Conservation (phyloP, 805 yeast species). For the Candida orba region DNA sequence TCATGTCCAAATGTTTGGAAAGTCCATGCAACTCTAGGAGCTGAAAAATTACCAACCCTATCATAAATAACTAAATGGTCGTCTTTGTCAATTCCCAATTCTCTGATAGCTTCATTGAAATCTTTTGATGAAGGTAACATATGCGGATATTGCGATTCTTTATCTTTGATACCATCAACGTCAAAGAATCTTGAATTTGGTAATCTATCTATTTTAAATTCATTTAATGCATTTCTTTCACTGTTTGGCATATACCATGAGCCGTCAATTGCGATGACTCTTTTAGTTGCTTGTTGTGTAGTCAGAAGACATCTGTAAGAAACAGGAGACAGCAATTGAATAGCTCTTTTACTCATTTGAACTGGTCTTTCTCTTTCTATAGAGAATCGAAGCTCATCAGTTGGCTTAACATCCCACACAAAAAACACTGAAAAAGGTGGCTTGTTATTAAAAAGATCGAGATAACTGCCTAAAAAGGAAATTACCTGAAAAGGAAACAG, state of each 20-base stretch:
- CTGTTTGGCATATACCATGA: slow-evolving; percentile 89
- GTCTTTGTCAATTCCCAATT: slow-evolving; percentile 46
- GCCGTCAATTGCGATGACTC: slow-evolving; percentile 66
- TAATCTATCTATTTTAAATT: slow-evolving; percentile 52
- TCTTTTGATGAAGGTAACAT: slow-evolving; percentile 67
- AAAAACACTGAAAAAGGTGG: background rate
- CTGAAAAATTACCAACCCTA: slow-evolving; percentile 73
- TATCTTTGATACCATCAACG: slow-evolving; percentile 61
- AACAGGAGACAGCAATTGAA: slow-evolving; percentile 19
- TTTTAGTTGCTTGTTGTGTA: slow-evolving; percentile 11
- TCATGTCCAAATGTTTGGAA: slow-evolving; percentile 73
- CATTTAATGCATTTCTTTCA: slow-evolving; percentile 50
- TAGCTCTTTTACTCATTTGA: slow-evolving; percentile 21
- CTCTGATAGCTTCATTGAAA: slow-evolving; percentile 46
- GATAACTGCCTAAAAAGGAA: background rate
- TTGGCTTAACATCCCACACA: too few relatives aligned
- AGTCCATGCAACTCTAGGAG: slow-evolving; percentile 93
- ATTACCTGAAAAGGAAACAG: background rate
- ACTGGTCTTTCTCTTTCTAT: background rate
- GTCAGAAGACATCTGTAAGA: slow-evolving; percentile 19
- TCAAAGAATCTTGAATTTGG: slow-evolving; percentile 70
- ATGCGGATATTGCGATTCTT: slow-evolving; percentile 67
- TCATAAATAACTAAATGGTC: slow-evolving; percentile 80
- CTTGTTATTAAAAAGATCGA: background rate
- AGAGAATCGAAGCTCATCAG: too few relatives aligned